Base-by-base conservation (phyloP, 1,284 basidiomycete genomes). In the Inonotus hispidus region DNA sequence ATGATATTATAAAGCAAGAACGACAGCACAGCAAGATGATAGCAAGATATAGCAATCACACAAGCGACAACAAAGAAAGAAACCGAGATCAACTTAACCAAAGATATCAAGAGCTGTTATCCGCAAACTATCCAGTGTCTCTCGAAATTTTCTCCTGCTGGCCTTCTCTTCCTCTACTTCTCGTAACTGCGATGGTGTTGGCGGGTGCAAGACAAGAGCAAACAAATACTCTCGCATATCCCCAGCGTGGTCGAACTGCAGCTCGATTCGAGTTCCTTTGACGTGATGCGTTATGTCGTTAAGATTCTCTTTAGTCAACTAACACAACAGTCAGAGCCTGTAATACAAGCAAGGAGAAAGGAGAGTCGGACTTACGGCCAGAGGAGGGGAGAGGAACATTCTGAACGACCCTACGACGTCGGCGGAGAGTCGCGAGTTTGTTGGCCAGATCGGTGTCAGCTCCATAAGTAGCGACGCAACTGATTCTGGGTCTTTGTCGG, bases 131-230 rank as follows among this genome's bases (percentile, higher is more conserved):
- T 39, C 50, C 29, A 64, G 56, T 38, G 19, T 50, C 13, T 11
- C 14, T 5, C 46, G 27, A 43, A 56, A 61, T 14, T 59, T 52
- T 10, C 14, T 21, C 1, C 41, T 45, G 27, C 59, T 61, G 35
- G 11, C 27, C n/a, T 57, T 58, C 29, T 45, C 21, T 35, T 63
- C 52, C 19, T 49, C 53, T 13, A 60, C 25, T n/a, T 32, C 25
- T 23, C 50, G 54, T 4, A 63, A 27, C 32, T 65, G 64, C 7
- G 61, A 37, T 7, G 54, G 41, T 10, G 64, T 63, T 19, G 64
- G 64, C n/a, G 58, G 58, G 25, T 65, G 64, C 2, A 49, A 14
- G 14, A 60, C 29, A 3, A 65, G 56, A n/a, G 59, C 64, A 43
- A 65, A 62, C 4, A 62, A 35, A 35, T 50, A 65, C n/a, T 56